Percentiles rank a stretch among this genome's conserved stretches.
Evolutionary conservation across 345 rosid genomes (phyloP).

Genomic region (Cardamine chenopodiifolia): DNA sequence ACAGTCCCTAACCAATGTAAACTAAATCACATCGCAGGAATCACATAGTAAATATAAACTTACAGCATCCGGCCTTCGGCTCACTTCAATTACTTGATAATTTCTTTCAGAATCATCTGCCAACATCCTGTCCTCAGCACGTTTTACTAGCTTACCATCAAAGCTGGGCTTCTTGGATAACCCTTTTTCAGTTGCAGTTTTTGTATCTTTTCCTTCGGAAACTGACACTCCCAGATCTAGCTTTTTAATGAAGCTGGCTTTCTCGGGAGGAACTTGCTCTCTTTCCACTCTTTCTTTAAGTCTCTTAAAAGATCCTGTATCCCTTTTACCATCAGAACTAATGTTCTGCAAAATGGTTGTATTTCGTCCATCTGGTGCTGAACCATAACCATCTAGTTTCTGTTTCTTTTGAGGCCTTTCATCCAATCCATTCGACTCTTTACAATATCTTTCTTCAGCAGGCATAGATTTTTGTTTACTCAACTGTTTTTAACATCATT

Average conservation of each 20-base stretch:
- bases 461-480: slow-evolving; percentile 40
- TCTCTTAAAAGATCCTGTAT: slow-evolving; percentile 13
- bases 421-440: slow-evolving; percentile 44
- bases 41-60: slow-evolving; percentile 44
- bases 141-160: slow-evolving; percentile 45
- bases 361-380: slow-evolving; percentile 34
- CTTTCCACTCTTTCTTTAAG: slow-evolving; percentile 30
- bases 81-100: slow-evolving; percentile 48
- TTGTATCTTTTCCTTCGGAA: slow-evolving; percentile 30
- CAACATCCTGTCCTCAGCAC: slow-evolving; percentile 39
- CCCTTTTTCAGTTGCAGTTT: slow-evolving; percentile 36
- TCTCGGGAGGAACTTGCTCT: slow-evolving; percentile 22
- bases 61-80: slow-evolving; percentile 57
- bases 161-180: slow-evolving; percentile 41
- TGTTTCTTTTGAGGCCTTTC: slow-evolving; percentile 56
- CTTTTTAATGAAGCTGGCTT: slow-evolving; percentile 29
- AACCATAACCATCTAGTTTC: slow-evolving; percentile 48
- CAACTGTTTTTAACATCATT: slow-evolving; percentile 21
- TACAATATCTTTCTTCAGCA: slow-evolving; percentile 31
- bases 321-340: slow-evolving; percentile 28
- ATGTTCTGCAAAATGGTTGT: slow-evolving; percentile 38
- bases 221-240: slow-evolving; percentile 27
- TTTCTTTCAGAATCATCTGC: slow-evolving; percentile 39
- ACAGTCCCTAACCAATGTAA: slow-evolving; percentile 15
- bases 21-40: slow-evolving; percentile 1